Base-by-base conservation (phyloP, 2,329 filamentous ascomycete genomes). In the Myriosclerotinia scirpicola region DNA sequence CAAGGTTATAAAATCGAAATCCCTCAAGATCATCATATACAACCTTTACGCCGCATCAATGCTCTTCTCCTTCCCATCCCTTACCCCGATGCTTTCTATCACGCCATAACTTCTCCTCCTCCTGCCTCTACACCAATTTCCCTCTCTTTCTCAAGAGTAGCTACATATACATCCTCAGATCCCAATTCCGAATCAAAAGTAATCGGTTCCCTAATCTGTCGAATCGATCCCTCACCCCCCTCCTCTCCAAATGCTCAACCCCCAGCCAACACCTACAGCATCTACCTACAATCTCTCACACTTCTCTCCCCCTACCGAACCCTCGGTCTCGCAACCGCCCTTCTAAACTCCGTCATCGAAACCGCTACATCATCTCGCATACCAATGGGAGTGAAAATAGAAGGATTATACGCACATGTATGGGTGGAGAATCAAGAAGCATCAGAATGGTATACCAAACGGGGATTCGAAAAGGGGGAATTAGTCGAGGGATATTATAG, bases 351-450 rank as follows among this genome's bases (percentile, higher is more conserved):
- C 20, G 70, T 77, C 5, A 73, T 77, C 20, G 34, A 42, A 36
- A n/a, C 36, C 14, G 63, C 63, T 34, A 65, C 63, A 50, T 48
- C 50, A 20, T 12, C 53, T 46, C 62, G 42, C 26, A 46, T 64
- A 20, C 62, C 62, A 2, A 2, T 58, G 3, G 69, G 69, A 6
- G 20, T 73, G 4, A 70, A 62, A 73, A 80, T 76, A 62, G 73
- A 73, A 58, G 80, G 80, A 54, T 78, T 88, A 20, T 89, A 86
- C 70, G 87, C 87, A 5, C 87, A 90, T 75, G 87, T 90, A 20
- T 90, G 87, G 87, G 87, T 87, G 14, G 82, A 86, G 67, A 89
- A 89, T 74, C 81, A 83, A 2, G 87, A 89, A 26, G 87, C 83
- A 0, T 76, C 89, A 68, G 79, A 79, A 67, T 90, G 87, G 87